Base-by-base conservation (phyloP, 176 grass and related monocot species). In the Tillandsia fasciculata region DNA sequence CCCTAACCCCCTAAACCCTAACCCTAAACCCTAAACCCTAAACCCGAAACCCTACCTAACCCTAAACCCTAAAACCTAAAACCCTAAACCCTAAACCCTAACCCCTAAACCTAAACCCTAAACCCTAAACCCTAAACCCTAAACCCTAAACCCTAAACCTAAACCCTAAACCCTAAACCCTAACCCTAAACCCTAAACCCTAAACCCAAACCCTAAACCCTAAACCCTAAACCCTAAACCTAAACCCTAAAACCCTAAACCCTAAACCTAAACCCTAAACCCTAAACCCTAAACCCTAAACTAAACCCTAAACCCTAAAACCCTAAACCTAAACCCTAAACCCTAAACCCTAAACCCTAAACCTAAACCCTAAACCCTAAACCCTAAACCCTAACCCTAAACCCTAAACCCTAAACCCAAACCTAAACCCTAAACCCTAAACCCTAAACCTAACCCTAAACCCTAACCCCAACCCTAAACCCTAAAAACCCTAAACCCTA, bases 81-180 rank as follows among this genome's bases (percentile, higher is more conserved):
- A 70, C 68, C 68, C 68, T 70, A 70, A 70, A 70, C 68, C 68
- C 68, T 70, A 70, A 70, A 70, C 68, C 68, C 68, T 70, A 70
- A 70, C 53, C 68, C 68, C 68, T 70, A 70, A 70, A 70, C n/a
- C n/a, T n/a, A 70, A 70, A 70, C 68, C 68, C 68, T 70, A 70
- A 70, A 70, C 68, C 42, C 42, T 70, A 70, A 70, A 53, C 68
- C 68, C 33, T 51, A 56, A 70, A 70, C 68, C 68, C 67, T n/a
- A 51, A 70, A 51, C 27, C 67, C 28, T n/a, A 51, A 70, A 51
- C 27, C 67, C 28, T n/a, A 51, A 70, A 51, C 27, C 68, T 48
- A n/a, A 52, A 70, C 24, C 68, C 47, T 17, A 48, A 70, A 52
- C 24, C 68, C 47, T 17, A 48, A n/a, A n/a, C n/a, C n/a, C n/a